phyloP scores from a whole-genome alignment of 306 rosid species.

The Leucaena leucocephala region DNA sequence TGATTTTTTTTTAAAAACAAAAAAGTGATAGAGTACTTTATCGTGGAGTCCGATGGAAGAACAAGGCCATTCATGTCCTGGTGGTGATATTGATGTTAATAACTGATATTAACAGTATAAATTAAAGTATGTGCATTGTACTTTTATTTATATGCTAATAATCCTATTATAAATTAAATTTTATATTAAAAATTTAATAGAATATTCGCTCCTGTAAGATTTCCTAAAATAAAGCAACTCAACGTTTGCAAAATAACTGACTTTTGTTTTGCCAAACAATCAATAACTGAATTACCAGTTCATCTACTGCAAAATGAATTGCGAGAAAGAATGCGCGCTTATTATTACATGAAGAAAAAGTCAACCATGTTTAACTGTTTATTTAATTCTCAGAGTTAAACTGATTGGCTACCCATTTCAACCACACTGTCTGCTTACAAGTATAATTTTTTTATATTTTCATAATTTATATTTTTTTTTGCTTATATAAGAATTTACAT shows the following conservation, averaged over 20 bases:
- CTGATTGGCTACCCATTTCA: too few relatives aligned
- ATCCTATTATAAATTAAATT: too few relatives aligned
- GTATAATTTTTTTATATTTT: too few relatives aligned
- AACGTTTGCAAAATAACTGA: not conserved
- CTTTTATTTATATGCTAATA: not conserved
- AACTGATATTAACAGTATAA: not conserved
- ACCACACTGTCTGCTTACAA: too few relatives aligned
- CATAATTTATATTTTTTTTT: too few relatives aligned
- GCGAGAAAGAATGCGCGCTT: not conserved
- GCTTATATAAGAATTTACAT: too few relatives aligned
- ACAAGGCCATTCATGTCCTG: not conserved
- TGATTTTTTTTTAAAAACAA: too few relatives aligned
- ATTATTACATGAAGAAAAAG: not conserved
- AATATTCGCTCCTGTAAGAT: not conserved
- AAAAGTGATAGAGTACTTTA: not conserved
- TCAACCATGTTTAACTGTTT: not conserved
- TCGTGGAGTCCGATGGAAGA: not conserved
- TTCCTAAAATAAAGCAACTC: not conserved
- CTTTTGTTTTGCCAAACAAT: not conserved
- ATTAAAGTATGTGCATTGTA: not conserved
- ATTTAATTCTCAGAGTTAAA: too few relatives aligned
- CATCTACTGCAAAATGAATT: not conserved
- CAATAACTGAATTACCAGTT: not conserved
- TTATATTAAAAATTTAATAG: too few relatives aligned
- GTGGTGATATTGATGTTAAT: not conserved